A percentile compares a stretch with the other conserved stretches of the same genome.
Evolutionary conservation across 179 eudicot species (phyloP).

Genomic region (Nepenthes alata): DNA sequence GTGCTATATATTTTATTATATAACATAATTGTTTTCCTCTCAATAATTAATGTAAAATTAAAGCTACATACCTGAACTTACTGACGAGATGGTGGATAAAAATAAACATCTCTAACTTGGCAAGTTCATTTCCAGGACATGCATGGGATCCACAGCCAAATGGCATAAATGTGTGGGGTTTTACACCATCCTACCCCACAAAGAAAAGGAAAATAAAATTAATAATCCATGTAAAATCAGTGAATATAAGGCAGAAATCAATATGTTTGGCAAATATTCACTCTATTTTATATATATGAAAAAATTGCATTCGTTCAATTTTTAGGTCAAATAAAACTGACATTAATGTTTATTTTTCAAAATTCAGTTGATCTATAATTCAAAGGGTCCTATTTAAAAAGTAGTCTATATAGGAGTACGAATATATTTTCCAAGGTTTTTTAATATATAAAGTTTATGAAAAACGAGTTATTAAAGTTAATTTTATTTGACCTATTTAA

Average conservation of each 20-base stretch:
- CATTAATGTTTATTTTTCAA: too few relatives aligned
- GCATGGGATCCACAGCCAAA: constrained; percentile 47
- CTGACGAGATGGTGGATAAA: constrained; percentile 40
- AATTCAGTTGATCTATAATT: too few relatives aligned
- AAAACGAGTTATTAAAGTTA: too few relatives aligned
- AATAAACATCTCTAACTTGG: constrained; percentile 34
- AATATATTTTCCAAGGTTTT: too few relatives aligned
- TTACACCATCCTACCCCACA: constrained; percentile 34
- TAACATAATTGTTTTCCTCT: too few relatives aligned
- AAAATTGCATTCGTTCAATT: too few relatives aligned
- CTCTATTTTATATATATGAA: neutral
- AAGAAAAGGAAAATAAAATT: neutral
- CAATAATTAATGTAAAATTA: too few relatives aligned
- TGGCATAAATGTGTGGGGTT: constrained; percentile 37
- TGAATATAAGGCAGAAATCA: neutral
- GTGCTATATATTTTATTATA: too few relatives aligned
- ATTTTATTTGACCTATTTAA: too few relatives aligned
- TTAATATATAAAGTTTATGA: too few relatives aligned
- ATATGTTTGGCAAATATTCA: neutral
- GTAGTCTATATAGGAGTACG: too few relatives aligned
- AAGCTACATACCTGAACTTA: constrained; percentile 28
- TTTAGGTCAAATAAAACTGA: neutral
- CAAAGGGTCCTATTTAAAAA: too few relatives aligned
- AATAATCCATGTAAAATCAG: neutral
- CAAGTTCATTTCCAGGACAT: constrained; percentile 53